phyloP scores from a whole-genome alignment of 345 rosid species.

The Eucalyptus sp. region DNA sequence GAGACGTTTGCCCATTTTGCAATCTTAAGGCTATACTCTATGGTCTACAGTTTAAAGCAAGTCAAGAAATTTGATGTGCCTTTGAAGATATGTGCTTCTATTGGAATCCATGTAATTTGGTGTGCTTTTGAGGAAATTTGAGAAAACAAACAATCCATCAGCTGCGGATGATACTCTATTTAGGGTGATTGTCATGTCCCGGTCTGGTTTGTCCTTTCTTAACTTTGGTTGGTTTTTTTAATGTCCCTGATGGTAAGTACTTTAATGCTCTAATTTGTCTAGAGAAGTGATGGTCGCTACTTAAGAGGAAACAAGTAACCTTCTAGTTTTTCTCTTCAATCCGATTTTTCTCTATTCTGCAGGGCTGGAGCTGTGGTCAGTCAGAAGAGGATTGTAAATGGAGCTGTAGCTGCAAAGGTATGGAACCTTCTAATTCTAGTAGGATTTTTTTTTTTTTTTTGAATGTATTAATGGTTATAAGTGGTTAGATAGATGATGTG shows the following conservation, averaged over 20 bases:
- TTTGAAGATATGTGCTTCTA: not conserved
- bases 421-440: not conserved
- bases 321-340: constrained; percentile 2
- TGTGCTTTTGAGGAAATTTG: not conserved
- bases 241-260: not conserved
- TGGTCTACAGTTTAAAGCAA: not conserved
- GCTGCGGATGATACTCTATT: not conserved
- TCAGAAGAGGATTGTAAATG: constrained; percentile 22
- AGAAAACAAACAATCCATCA: not conserved
- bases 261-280: not conserved
- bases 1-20: not conserved
- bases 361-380: constrained; percentile 30
- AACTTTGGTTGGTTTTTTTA: not conserved
- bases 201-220: not conserved
- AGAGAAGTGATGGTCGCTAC: constrained; percentile 1
- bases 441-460: not conserved
- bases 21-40: not conserved
- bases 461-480: not conserved
- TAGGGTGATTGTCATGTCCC: not conserved
- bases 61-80: not conserved
- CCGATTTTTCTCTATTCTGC: constrained; percentile 11
- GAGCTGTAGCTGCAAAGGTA: constrained; percentile 48
- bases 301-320: constrained; percentile 1
- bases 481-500: not conserved
- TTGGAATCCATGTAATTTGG: not conserved